Conservation (phyloP, 1,284 basidiomycete genomes). For the Rhodotorula sp. region DNA sequence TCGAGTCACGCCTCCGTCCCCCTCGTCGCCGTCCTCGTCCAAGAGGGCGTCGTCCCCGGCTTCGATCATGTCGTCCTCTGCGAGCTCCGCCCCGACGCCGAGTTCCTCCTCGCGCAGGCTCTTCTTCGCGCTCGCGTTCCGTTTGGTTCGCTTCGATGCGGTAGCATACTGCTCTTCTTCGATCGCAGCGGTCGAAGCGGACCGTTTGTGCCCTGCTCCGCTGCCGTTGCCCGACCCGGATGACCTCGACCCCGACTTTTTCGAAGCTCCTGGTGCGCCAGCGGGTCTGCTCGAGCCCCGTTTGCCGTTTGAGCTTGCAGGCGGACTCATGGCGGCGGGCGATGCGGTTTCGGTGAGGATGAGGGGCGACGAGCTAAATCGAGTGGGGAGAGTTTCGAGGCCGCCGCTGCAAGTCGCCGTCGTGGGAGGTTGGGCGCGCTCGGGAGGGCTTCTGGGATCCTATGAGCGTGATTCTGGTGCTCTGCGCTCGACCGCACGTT, state of each 20-base stretch:
- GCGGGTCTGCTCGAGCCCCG: background rate
- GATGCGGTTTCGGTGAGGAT: background rate
- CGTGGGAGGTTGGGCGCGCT: background rate
- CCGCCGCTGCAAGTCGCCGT: background rate
- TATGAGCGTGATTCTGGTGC: too few relatives aligned
- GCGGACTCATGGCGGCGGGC: background rate
- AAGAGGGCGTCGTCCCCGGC: background rate
- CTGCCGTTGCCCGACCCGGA: background rate
- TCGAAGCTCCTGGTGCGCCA: background rate
- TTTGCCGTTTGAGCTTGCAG: background rate
- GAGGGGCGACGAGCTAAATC: background rate
- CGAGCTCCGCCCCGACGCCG: conserved; percentile 22
- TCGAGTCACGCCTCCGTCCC: conserved; percentile 78
- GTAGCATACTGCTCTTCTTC: background rate
- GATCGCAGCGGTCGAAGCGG: conserved; percentile 16
- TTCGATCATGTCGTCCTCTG: conserved; percentile 6
- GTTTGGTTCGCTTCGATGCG: conserved; percentile 15
- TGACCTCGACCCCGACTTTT: background rate
- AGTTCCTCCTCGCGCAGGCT: conserved; percentile 30
- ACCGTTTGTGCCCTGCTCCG: background rate
- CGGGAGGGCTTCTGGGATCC: background rate
- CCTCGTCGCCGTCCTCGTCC: conserved; percentile 44
- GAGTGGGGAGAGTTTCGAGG: background rate
- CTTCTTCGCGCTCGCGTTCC: conserved; percentile 21
- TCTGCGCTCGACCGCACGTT: too few relatives aligned